Base-by-base conservation (phyloP, 768 basidiomycete species). In the Amanita rubescens region DNA sequence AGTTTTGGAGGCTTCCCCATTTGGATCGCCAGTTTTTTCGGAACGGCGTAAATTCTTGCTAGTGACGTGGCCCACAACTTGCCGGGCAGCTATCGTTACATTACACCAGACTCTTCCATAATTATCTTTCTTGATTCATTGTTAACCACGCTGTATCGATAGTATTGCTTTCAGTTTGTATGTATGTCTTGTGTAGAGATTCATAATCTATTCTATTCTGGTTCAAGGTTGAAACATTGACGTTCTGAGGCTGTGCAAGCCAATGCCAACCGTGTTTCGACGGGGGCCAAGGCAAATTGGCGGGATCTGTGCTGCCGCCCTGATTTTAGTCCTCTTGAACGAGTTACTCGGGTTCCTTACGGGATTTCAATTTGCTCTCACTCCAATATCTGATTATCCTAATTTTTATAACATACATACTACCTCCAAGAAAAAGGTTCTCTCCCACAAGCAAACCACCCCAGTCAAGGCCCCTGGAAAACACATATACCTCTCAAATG, bases 401-500 rank as follows among this genome's bases (percentile, higher is more conserved):
- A 6, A 45, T 6, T 5, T 25, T 2, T 14, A 17, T 3, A 17
- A 30, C 3, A 25, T 30, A 5, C n/a, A n/a, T n/a, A n/a, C n/a
- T n/a, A 7, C 8, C 24, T 25, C 15, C n/a, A n/a, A n/a, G 22
- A 24, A 24, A 8, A 22, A 39, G 3, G 1, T 15, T 38, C 49
- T 17, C n/a, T 11, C n/a, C 3, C 38, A 9, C 11, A 27, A 10
- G 5, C 41, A 19, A 14, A 30, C 27, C 19, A 12, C 7, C 5
- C 19, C 4, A 12, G 7, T 10, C 19, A 9, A 19, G 19, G 3
- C 7, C 7, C 65, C 68, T 6, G 43, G 25, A n/a, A 59, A 64
- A 33, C 72, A 73, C 52, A 56, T 37, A 14, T 72, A 66, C 59
- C 69, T 69, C 24, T 39, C 66, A 5, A 68, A 74, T 58, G 74